A percentile compares a stretch with the other conserved stretches of the same genome.
phyloP scores from a whole-genome alignment of 2,329 filamentous ascomycete species.

The Venturia carpophila region DNA sequence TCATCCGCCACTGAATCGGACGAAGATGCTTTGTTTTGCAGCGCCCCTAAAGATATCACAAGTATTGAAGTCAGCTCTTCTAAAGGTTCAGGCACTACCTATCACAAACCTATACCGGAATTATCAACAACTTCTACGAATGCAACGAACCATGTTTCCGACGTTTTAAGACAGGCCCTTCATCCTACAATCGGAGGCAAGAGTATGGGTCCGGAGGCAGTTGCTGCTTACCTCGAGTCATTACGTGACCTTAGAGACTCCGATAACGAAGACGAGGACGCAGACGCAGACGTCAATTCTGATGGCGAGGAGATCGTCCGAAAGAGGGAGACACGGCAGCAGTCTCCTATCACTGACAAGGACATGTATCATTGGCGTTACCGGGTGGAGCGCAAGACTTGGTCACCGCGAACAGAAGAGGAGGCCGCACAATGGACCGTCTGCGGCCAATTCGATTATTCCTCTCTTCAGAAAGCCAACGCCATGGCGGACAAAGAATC shows the following conservation, averaged over 20 bases:
- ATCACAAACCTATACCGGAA: neutral
- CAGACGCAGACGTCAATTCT: neutral
- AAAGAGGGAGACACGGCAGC: neutral
- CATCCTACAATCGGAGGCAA: neutral
- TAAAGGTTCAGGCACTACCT: neutral
- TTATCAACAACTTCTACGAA: neutral
- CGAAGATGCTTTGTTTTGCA: slow-evolving; percentile 9
- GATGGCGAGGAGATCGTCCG: neutral
- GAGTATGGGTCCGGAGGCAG: neutral
- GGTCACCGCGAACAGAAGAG: neutral
- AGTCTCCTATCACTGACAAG: neutral
- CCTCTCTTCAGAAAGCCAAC: neutral
- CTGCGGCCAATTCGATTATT: neutral
- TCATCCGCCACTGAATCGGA: neutral
- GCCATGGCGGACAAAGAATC: slow-evolving; percentile 4
- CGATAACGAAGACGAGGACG: neutral
- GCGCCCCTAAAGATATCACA: neutral
- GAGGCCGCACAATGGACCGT: neutral
- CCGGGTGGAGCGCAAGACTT: neutral
- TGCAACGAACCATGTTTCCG: neutral
- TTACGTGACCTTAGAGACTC: neutral
- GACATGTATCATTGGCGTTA: neutral
- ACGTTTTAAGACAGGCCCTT: neutral
- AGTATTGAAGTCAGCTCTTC: neutral
- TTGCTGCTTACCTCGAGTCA: neutral